Evolutionary conservation across 2,329 filamentous ascomycete genomes (phyloP), one percentile per base, ranked within the genome.

Genomic region (Botrytis squamosa): DNA sequence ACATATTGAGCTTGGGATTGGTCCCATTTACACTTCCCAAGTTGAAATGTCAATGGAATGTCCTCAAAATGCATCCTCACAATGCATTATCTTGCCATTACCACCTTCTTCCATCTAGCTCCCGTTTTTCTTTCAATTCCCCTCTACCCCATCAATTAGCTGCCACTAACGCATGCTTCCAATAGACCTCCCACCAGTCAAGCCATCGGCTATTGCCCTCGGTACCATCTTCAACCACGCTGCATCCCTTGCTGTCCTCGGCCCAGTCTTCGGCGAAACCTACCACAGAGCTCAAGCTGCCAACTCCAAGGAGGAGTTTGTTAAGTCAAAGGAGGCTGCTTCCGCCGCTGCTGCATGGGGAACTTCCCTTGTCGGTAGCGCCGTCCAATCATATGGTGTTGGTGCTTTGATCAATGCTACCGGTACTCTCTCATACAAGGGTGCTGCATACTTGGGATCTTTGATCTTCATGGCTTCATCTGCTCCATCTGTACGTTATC

Each of bases 191-290:
- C 91, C 91, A 79, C 87, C 95, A 79, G 96, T 99, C 82, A 98
- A 98, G 92, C 96, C 96, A 80, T 98, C 95, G 82, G 95, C 96
- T 81, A 97, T 99, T 82, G 96, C 95, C 82, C 90, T 98, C 81
- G 96, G 96, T 85, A 96, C 95, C 76, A 86, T 94, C 84, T 99
- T 98, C 91, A 98, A 93, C 88, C 95, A 99, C 86, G 91, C 91
- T 80, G 88, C 94, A 81, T 96, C 96, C 82, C 91, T 96, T 77
- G 95, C 93, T 76, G 90, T 98, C 80, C 89, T 98, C 76, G 89
- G 90, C 75, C 95, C 95, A 76, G 86, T 98, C 84, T 97, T 98
- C 83, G 95, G 96, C 82, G 92, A 97, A 82, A 95, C 94, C 81
- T 98, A 97, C 89, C 91, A 95, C 85, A 92, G 93, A 80, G 95